phyloP scores from a whole-genome alignment of 2,329 filamentous ascomycete genomes.

The Ploettnerulaceae sp. region DNA sequence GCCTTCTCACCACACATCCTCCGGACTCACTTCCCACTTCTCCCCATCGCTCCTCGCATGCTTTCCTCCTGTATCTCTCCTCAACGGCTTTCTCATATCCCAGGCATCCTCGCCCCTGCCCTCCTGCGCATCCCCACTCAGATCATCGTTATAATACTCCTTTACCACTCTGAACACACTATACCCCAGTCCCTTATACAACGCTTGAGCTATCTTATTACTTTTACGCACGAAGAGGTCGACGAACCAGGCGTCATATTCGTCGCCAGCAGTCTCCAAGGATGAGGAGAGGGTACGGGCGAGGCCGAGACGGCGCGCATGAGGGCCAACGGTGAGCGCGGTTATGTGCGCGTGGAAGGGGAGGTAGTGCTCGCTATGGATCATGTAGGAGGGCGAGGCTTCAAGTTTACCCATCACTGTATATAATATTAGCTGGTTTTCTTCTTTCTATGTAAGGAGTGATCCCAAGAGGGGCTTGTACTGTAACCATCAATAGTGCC shows the following conservation, averaged over 20 bases:
- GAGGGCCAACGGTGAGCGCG: slow-evolving; percentile 84
- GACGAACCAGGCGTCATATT: slow-evolving; percentile 86
- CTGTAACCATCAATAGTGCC: slow-evolving; percentile 95
- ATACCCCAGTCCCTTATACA: slow-evolving; percentile 91
- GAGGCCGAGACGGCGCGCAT: slow-evolving; percentile 79
- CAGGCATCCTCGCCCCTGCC: slow-evolving; percentile 89
- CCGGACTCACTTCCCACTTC: slow-evolving; percentile 68
- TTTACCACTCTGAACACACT: slow-evolving; percentile 84
- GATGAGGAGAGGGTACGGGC: slow-evolving; percentile 77
- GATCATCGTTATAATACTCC: slow-evolving; percentile 89
- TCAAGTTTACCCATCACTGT: slow-evolving; percentile 96
- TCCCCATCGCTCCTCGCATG: slow-evolving; percentile 81
- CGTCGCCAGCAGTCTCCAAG: slow-evolving; percentile 77
- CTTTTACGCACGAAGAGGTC: slow-evolving; percentile 89
- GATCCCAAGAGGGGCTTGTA: slow-evolving; percentile 50
- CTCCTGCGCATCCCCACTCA: slow-evolving; percentile 68
- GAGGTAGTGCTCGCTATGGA: slow-evolving; percentile 82
- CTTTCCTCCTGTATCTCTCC: slow-evolving; percentile 68
- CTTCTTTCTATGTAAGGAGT: no score
- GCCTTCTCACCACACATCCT: slow-evolving; percentile 70
- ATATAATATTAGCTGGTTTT: no score
- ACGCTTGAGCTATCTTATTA: slow-evolving; percentile 78
- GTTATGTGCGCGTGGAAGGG: slow-evolving; percentile 99
- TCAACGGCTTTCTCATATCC: slow-evolving; percentile 93
- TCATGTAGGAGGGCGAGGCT: slow-evolving; percentile 70